These are phyloP conservation scores for Xanthoparmelia taractica DNA, from an alignment of 495 filamentous ascomycete species.

Conservation along the genomic window DNA sequence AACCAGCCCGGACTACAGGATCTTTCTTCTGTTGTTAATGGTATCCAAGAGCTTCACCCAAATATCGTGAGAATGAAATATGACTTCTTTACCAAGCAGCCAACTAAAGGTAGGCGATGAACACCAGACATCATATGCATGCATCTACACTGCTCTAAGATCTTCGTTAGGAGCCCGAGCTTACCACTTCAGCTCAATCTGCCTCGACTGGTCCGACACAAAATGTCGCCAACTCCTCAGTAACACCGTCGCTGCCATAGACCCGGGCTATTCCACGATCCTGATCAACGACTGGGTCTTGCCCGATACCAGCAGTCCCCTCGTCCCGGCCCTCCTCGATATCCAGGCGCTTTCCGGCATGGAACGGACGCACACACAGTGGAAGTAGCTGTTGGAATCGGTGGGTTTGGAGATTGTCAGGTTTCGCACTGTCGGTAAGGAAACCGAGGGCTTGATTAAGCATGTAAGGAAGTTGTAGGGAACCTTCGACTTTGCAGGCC, in stretches of 20 bases:
- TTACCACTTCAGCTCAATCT: slow-evolving; percentile 42
- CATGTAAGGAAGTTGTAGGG: slow-evolving; percentile 10
- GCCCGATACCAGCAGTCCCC: slow-evolving; percentile 23
- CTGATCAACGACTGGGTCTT: slow-evolving; percentile 28
- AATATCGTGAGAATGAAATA: slow-evolving; percentile 25
- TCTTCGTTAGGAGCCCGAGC: slow-evolving; percentile 24
- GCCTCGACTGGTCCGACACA: slow-evolving; percentile 41
- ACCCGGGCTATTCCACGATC: slow-evolving; percentile 11
- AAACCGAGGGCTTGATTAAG: slow-evolving; percentile 30
- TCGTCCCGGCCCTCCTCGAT: slow-evolving; percentile 23
- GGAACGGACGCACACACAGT: slow-evolving; percentile 26
- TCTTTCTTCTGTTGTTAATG: slow-evolving; percentile 14
- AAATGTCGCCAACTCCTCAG: slow-evolving; percentile 33
- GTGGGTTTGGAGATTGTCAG: slow-evolving; percentile 28
- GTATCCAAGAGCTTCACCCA: background rate
- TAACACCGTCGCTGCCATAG: slow-evolving; percentile 14
- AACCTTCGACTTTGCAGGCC: too few relatives aligned
- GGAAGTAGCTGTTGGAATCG: slow-evolving; percentile 19
- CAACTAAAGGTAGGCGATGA: slow-evolving; percentile 30
- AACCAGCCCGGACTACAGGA: slow-evolving; percentile 25
- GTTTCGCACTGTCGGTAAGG: slow-evolving; percentile 26
- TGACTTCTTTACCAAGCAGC: slow-evolving; percentile 30
- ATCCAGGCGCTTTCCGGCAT: slow-evolving; percentile 24
- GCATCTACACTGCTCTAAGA: background rate
- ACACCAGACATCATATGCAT: background rate